Evolutionary conservation across 805 yeast genomes (phyloP), one percentile per base, ranked within the genome.

Genomic region (Zygotorulaspora chibaensis): DNA sequence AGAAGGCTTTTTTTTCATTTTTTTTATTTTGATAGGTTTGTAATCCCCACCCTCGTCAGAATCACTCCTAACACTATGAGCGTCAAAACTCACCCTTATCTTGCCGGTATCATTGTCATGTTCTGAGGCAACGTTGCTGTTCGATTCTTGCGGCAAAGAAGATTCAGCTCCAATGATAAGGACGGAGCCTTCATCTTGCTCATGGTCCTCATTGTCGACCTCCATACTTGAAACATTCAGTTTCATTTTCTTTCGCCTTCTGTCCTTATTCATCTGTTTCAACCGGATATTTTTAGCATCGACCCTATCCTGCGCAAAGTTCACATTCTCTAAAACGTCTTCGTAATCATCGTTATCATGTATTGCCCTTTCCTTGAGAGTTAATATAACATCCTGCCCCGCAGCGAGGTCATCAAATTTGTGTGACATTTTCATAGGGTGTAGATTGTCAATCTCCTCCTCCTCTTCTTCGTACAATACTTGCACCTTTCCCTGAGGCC

Each of bases 331-430:
- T 16, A 63, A 51, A 7, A 54, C 50, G 42, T 58, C 63, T 38
- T 57, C 63, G 11, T 62, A 68, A 8, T 62, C 67, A 18, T 65
- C 68, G 1, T 54, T 60, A 28, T 51, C 59, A 17, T 57, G 28
- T 3, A 66, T 67, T 8, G 62, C 67, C 13, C 61, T 61, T 27
- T 67, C 75, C 67, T 78, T 73, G 40, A 84, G 66, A 0, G 89
- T 84, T 42, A 85, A 65, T 2, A 83, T 68, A 3, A 73, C 67
- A 23, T 69, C 73, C 3, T 65, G 59, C 0, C 70, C 76, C 6
- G 71, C 69, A n/a, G 65, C 52, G 1, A 73, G 52, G 11, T 59
- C 56, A 2, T 56, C 52, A 9, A 81, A 56, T n/a, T 73, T 74
- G n/a, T 81, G 85, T 0, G 72, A 76, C 2, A 81, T 68, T 33